phyloP scores from a whole-genome alignment of 371 early-diverging fungal species.

The Mucor indicus region DNA sequence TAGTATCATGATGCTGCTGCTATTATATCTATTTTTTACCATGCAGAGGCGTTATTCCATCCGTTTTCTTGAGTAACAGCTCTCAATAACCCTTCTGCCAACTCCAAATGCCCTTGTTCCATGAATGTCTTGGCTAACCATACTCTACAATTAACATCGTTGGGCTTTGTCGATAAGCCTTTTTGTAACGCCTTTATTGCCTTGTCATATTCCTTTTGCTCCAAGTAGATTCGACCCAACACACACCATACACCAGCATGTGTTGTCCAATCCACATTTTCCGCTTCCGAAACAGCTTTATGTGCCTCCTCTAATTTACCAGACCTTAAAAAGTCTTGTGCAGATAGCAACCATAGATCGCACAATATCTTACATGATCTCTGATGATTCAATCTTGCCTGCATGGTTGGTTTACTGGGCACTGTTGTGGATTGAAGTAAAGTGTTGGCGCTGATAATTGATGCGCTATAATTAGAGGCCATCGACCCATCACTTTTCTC shows the following conservation, averaged over 20 bases:
- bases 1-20: background rate
- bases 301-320: slow-evolving; percentile 59
- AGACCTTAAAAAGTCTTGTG: slow-evolving; percentile 50
- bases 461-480: slow-evolving; percentile 6
- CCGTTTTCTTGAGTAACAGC: slow-evolving; percentile 52
- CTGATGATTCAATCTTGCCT: slow-evolving; percentile 22
- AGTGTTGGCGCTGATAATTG: slow-evolving; percentile 20
- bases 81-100: slow-evolving; percentile 57
- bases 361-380: slow-evolving; percentile 28
- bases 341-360: slow-evolving; percentile 60
- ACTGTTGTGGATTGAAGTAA: slow-evolving; percentile 8
- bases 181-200: slow-evolving; percentile 54
- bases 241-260: slow-evolving; percentile 59
- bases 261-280: slow-evolving; percentile 50
- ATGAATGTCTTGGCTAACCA: slow-evolving; percentile 45
- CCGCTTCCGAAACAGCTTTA: slow-evolving; percentile 65
- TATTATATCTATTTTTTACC: slow-evolving; percentile 34
- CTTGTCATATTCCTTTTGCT: slow-evolving; percentile 33
- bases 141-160: slow-evolving; percentile 42
- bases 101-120: slow-evolving; percentile 37
- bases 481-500: background rate
- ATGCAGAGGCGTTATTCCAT: slow-evolving; percentile 61
- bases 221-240: slow-evolving; percentile 46
- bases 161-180: slow-evolving; percentile 44
- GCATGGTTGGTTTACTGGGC: slow-evolving; percentile 15